Percentiles rank a stretch among this genome's conserved stretches.
These are phyloP conservation scores for Chaetomidium leptoderma DNA, from an alignment of 495 filamentous ascomycete genomes.

Conservation along the genomic window DNA sequence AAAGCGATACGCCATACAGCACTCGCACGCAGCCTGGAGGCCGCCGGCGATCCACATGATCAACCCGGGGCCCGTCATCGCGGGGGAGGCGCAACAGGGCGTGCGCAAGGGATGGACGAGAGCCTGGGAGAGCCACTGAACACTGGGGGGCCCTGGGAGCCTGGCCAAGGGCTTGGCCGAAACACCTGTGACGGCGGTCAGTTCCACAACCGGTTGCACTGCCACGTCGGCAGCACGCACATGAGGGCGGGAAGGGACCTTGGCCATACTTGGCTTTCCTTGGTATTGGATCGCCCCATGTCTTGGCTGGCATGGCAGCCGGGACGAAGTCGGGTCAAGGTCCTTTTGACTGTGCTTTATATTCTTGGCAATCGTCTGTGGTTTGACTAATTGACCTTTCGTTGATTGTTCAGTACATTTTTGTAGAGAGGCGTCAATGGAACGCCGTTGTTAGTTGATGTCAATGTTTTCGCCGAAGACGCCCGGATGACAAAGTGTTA, in stretches of 20 bases:
- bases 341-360: no score
- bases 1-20: no score
- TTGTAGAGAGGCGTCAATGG: no score
- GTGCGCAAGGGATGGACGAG: constrained; percentile 3
- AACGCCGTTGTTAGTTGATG: no score
- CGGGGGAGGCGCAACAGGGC: not conserved
- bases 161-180: constrained; percentile 17
- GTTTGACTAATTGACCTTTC: not conserved
- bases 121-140: no score
- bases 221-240: constrained; percentile 16
- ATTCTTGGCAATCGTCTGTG: not conserved
- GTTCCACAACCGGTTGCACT: constrained; percentile 7
- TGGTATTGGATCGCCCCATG: constrained; percentile 12
- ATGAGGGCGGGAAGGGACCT: constrained; percentile 12
- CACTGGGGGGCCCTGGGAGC: no score
- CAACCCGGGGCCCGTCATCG: constrained; percentile 11
- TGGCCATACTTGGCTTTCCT: constrained; percentile 15
- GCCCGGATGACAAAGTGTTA: no score
- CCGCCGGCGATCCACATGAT: not conserved
- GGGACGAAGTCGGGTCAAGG: not conserved
- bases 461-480: no score
- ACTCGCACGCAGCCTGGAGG: no score
- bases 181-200: constrained; percentile 10
- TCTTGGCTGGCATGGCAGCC: constrained; percentile 10
- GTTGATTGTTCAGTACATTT: no score